phyloP scores from a whole-genome alignment of 441 rosid species.

The Manihot esculenta region DNA sequence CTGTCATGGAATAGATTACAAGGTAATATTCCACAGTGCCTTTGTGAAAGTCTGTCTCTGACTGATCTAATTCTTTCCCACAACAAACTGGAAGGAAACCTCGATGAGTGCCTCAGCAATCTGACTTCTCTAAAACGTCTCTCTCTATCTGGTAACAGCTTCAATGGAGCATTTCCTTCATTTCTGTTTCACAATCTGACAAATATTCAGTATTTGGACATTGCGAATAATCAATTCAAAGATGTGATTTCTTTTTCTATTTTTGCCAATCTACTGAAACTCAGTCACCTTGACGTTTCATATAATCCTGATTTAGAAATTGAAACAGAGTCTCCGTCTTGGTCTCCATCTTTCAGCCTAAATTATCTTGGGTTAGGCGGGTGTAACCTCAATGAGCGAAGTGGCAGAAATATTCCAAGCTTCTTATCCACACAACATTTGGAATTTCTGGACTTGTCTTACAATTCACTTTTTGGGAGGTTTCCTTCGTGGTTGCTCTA shows the following conservation, averaged over 20 bases:
- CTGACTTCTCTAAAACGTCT: conserved; percentile 1
- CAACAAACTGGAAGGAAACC: neutral
- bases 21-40: neutral
- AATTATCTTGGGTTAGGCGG: neutral
- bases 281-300: conserved; percentile 7
- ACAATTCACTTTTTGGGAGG: neutral
- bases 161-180: conserved; percentile 1
- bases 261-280: conserved; percentile 8
- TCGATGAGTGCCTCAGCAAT: conserved; percentile 10
- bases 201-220: neutral
- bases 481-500: conserved; percentile 3
- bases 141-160: neutral
- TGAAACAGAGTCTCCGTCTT: neutral
- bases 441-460: conserved; percentile 10
- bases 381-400: neutral
- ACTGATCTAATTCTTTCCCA: neutral
- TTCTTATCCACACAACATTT: conserved; percentile 10
- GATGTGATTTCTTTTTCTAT: neutral
- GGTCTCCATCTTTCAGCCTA: conserved; percentile 11
- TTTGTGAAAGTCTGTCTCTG: neutral
- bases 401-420: neutral
- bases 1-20: neutral
- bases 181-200: conserved; percentile 5
- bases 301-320: neutral
- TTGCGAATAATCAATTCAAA: neutral